phyloP scores from a whole-genome alignment of 2,329 filamentous ascomycete genomes.

The Fusarium sp. region DNA sequence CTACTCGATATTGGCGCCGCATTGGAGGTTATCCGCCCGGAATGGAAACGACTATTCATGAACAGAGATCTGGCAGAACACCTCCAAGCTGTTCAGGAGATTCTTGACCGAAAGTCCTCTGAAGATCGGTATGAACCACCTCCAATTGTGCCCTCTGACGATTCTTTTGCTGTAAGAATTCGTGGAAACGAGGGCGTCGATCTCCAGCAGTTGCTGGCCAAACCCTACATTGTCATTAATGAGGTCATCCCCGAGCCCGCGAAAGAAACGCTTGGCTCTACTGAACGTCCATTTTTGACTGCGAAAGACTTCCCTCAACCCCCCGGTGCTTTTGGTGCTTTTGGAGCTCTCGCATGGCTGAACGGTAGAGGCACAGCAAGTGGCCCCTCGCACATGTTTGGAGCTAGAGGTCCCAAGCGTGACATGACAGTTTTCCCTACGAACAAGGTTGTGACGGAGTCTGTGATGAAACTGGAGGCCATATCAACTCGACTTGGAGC shows the following conservation, averaged over 20 bases:
- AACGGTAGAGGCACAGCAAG: background rate
- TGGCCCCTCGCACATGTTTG: background rate
- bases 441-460: slow-evolving; percentile 1
- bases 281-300: slow-evolving; percentile 22
- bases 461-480: slow-evolving; percentile 7
- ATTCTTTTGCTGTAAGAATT: slow-evolving; percentile 24
- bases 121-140: slow-evolving; percentile 27
- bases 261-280: background rate
- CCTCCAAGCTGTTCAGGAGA: slow-evolving; percentile 27
- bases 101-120: slow-evolving; percentile 31
- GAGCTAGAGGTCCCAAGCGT: background rate
- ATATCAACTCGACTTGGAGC: slow-evolving; percentile 20
- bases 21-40: slow-evolving; percentile 38
- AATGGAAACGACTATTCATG: slow-evolving; percentile 41
- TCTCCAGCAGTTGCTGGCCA: slow-evolving; percentile 30
- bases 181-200: slow-evolving; percentile 35
- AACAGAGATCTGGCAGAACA: slow-evolving; percentile 37
- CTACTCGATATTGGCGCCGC: slow-evolving; percentile 39
- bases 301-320: slow-evolving; percentile 7
- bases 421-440: slow-evolving; percentile 7
- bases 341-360: slow-evolving; percentile 6
- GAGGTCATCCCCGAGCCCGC: background rate
- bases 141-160: slow-evolving; percentile 22
- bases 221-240: slow-evolving; percentile 18
- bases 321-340: background rate